Evolutionary conservation across 163 green algal species (phyloP).

Genomic region (Chlorella variabilis): DNA sequence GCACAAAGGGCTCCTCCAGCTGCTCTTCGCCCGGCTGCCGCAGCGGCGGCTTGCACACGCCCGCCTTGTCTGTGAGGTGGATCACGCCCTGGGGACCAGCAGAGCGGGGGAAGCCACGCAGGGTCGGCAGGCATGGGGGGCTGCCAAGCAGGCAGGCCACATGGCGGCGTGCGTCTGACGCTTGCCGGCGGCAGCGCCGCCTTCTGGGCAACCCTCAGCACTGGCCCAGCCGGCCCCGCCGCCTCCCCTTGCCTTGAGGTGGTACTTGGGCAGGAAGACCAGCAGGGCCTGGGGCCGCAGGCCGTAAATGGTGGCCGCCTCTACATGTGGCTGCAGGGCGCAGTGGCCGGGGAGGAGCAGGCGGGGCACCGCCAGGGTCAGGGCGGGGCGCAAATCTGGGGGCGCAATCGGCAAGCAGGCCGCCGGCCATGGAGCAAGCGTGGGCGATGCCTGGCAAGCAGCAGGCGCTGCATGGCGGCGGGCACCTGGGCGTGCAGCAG

Average conservation of each 20-base stretch:
- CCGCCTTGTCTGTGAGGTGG: conserved; percentile 50
- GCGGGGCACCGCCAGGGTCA: no score
- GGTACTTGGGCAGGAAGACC: conserved; percentile 62
- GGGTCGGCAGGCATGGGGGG: no score
- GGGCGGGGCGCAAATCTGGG: no score
- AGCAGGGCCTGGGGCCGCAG: conserved; percentile 39
- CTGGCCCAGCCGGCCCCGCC: no score
- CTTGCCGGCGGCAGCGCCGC: no score
- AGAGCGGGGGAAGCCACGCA: background rate
- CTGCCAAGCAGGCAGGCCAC: background rate
- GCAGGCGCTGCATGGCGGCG: background rate
- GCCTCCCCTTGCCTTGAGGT: conserved; percentile 38
- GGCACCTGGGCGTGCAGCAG: conserved; percentile 57
- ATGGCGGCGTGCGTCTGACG: no score
- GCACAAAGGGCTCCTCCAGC: conserved; percentile 23
- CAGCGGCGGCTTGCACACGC: conserved; percentile 41
- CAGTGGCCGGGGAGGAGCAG: no score
- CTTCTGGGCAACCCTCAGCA: no score
- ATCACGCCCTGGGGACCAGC: conserved; percentile 26
- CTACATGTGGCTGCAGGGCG: conserved; percentile 54
- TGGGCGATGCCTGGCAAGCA: no score
- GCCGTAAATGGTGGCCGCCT: conserved; percentile 59
- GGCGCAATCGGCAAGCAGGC: no score
- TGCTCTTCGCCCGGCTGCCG: conserved; percentile 21
- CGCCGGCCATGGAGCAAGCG: no score